Evolutionary conservation across 129 eudicot genomes (phyloP).

Genomic region (Pittosporum tobira): DNA sequence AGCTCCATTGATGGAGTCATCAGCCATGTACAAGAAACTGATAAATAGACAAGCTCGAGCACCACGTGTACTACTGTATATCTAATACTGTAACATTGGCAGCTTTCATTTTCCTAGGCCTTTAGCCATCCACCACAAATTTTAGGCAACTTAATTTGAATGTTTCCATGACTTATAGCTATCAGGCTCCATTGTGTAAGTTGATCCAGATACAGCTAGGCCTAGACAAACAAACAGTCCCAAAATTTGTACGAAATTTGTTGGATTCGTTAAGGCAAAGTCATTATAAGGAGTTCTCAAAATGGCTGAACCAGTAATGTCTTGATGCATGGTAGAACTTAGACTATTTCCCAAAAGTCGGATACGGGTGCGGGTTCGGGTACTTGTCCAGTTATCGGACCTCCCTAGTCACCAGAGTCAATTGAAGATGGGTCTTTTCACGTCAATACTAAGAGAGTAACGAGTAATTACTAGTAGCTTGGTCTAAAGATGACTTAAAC

Average conservation of each 20-base stretch:
- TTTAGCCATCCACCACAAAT: not conserved
- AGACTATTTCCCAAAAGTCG: no score
- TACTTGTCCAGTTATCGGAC: no score
- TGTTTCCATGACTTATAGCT: not conserved
- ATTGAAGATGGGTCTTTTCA: no score
- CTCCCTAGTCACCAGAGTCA: no score
- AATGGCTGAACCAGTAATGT: not conserved
- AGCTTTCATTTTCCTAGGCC: not conserved
- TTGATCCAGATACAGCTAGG: not conserved
- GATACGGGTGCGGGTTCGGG: no score
- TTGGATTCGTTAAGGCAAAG: not conserved
- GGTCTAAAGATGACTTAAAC: no score
- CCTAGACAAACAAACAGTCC: not conserved
- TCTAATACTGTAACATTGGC: not conserved
- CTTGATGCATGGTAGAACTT: no score
- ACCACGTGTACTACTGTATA: not conserved
- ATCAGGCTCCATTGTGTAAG: not conserved
- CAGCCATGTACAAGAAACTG: not conserved
- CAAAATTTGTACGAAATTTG: slow-evolving; percentile 1
- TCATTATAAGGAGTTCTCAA: no score
- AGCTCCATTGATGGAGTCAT: no score
- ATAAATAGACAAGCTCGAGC: not conserved
- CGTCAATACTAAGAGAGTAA: no score
- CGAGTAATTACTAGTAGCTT: no score
- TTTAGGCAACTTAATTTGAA: not conserved